Base-by-base conservation (phyloP, 495 filamentous ascomycete genomes). In the Hyaloscypha variabilis region DNA sequence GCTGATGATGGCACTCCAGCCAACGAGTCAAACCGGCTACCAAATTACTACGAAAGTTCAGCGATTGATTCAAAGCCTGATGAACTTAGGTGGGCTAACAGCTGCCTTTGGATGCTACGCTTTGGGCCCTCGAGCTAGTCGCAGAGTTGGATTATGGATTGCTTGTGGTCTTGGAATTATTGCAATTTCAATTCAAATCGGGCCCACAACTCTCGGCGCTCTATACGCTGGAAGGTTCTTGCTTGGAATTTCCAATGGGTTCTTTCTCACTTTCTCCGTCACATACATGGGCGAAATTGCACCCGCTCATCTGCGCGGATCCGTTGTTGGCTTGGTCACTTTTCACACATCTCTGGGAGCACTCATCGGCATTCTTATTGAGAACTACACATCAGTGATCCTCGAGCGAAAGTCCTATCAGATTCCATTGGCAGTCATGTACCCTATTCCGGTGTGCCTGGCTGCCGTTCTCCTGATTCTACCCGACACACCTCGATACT, bases 401-500 rank as follows among this genome's bases (percentile, higher is more conserved):
- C 69, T 63, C 51, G 79, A 70, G 21, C 77, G 70, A 63, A 64
- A 74, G 2, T 77, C 77, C 1, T 87, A 85, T 68, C 74, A 82
- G 30, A 83, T 86, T 39, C 84, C 84, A 0, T 73, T 87, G 0
- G 83, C 78, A 8, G 71, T 83, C 5, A 75, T 86, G 56, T 87
- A 81, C 67, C 75, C 82, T 50, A 79, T 86, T 19, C 84, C 84
- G 0, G 68, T 73, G 4, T 69, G 85, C 53, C 58, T 86, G 53
- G 74, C 75, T 23, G 60, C 75, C 5, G 77, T 80, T 6, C 69
- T 87, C 11, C 46, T 85, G 52, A 81, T 86, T 69, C 75, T 87
- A 6, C 85, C 85, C 2, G 85, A 87, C 51, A 81, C 80, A 1
- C 85, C 85, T 23, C 79, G 84, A 19, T 87, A 75, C 57, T 72